Percentiles rank a stretch among this genome's conserved stretches.
Evolutionary conservation across 1,139 yeast genomes (phyloP).

Genomic region (Trichomonascaceae sp.): DNA sequence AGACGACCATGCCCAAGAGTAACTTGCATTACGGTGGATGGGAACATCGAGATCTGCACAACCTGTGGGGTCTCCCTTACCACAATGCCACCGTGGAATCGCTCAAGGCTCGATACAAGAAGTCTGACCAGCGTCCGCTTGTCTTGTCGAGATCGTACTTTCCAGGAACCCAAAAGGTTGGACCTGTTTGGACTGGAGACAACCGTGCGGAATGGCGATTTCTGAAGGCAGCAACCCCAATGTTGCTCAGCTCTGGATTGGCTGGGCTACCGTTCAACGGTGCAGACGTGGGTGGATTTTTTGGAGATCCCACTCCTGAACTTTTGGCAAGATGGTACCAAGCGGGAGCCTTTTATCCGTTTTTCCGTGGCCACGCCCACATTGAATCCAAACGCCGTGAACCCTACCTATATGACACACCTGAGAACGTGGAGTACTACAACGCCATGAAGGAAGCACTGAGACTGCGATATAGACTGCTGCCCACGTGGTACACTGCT

Average conservation of each 20-base stretch:
- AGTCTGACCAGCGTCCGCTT: conserved; percentile 55
- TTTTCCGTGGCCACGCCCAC: conserved; percentile 94
- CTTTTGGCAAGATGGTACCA: conserved; percentile 89
- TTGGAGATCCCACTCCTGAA: conserved; percentile 77
- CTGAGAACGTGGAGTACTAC: too few species aligned
- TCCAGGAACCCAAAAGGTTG: conserved; percentile 83
- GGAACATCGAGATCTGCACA: conserved; percentile 90
- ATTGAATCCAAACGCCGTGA: conserved; percentile 86
- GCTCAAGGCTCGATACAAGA: conserved; percentile 38
- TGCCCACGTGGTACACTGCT: conserved; percentile 74
- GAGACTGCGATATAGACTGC: conserved; percentile 53
- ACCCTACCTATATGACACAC: conserved; percentile 78
- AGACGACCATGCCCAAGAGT: conserved; percentile 78
- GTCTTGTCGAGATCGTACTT: conserved; percentile 76
- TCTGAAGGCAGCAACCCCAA: conserved; percentile 66
- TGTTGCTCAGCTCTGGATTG: conserved; percentile 68
- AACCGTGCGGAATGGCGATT: conserved; percentile 90
- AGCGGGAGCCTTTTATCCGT: conserved; percentile 90
- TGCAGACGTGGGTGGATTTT: conserved; percentile 95
- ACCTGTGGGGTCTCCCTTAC: conserved; percentile 63
- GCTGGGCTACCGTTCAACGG: conserved; percentile 91
- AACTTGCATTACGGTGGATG: conserved; percentile 61
- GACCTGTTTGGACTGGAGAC: conserved; percentile 98
- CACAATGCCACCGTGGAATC: conserved; percentile 73
- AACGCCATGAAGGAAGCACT: conserved; percentile 57